Percentiles rank a stretch among this genome's conserved stretches.
Conservation (phyloP, 2,329 filamentous ascomycete genomes). For the Hymenoscyphus scutula region DNA sequence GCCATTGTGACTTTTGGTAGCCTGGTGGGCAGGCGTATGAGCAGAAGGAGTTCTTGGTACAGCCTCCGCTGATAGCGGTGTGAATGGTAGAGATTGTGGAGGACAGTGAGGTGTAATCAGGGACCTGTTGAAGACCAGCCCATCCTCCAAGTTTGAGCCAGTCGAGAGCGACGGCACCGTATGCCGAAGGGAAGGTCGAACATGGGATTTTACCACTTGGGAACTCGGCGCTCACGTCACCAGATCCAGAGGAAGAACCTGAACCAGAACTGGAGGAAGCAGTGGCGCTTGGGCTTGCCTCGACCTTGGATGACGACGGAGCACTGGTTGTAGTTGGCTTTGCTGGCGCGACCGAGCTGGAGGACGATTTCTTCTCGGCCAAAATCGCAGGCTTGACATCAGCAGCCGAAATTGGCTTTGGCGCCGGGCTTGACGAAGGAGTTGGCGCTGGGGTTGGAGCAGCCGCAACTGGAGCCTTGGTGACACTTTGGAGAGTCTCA, state of each 20-base stretch:
- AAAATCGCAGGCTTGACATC: constrained; percentile 13
- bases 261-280: constrained; percentile 40
- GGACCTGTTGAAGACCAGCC: constrained; percentile 71
- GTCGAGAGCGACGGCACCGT: constrained; percentile 70
- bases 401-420: constrained; percentile 32
- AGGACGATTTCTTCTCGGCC: constrained; percentile 17
- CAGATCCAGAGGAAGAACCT: constrained; percentile 31
- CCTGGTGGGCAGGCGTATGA: constrained; percentile 91
- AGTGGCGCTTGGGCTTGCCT: constrained; percentile 37
- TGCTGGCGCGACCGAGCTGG: constrained; percentile 23
- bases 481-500: constrained; percentile 48
- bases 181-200: constrained; percentile 70
- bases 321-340: constrained; percentile 18
- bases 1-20: constrained; percentile 93
- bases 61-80: constrained; percentile 60
- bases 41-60: constrained; percentile 68
- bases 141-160: constrained; percentile 73
- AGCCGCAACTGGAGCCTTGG: constrained; percentile 40
- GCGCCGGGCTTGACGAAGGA: constrained; percentile 36
- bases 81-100: constrained; percentile 52
- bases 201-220: constrained; percentile 73
- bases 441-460: constrained; percentile 32
- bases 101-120: constrained; percentile 56
- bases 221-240: constrained; percentile 67
- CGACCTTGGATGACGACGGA: constrained; percentile 38